Evolutionary conservation across 768 basidiomycete species (phyloP).

Genomic region (Leccinum olivaceopallidum): DNA sequence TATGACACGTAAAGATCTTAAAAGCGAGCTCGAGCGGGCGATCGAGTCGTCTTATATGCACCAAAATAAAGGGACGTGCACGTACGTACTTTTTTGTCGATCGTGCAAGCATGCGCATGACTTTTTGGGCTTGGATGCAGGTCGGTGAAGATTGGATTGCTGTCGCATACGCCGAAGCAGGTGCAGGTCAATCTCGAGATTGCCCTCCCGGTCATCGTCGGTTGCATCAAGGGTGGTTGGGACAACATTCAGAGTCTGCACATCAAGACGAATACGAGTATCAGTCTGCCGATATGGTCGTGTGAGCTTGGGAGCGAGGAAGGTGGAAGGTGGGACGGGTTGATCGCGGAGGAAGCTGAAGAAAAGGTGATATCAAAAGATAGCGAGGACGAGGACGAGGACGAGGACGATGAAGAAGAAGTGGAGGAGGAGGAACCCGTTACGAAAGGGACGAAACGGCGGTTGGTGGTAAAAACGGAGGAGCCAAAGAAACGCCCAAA

Average conservation of each 20-base stretch:
- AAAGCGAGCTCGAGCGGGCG: conserved; percentile 88
- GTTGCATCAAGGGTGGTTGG: conserved; percentile 79
- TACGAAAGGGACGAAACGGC: conserved; percentile 14
- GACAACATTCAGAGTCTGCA: conserved; percentile 86
- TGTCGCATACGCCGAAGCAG: conserved; percentile 73
- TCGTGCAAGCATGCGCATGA: background rate
- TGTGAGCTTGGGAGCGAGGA: conserved; percentile 61
- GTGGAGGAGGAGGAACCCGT: background rate
- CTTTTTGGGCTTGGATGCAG: conserved; percentile 37
- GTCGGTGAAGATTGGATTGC: conserved; percentile 78
- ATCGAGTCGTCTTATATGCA: conserved; percentile 96
- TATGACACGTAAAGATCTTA: conserved; percentile 84
- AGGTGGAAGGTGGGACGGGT: conserved; percentile 33
- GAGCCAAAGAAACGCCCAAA: conserved; percentile 20
- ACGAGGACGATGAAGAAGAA: background rate
- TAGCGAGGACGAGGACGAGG: background rate
- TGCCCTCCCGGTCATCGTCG: conserved; percentile 73
- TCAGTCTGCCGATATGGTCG: conserved; percentile 89
- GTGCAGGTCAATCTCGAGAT: conserved; percentile 75
- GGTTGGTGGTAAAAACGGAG: conserved; percentile 9
- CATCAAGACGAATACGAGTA: conserved; percentile 85
- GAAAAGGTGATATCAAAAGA: conserved; percentile 1
- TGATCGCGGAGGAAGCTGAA: conserved; percentile 20
- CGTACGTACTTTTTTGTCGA: conserved; percentile 50
- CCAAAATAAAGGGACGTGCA: conserved; percentile 90